Evolutionary conservation across 495 filamentous ascomycete genomes (phyloP).

Genomic region (Neurospora africana): DNA sequence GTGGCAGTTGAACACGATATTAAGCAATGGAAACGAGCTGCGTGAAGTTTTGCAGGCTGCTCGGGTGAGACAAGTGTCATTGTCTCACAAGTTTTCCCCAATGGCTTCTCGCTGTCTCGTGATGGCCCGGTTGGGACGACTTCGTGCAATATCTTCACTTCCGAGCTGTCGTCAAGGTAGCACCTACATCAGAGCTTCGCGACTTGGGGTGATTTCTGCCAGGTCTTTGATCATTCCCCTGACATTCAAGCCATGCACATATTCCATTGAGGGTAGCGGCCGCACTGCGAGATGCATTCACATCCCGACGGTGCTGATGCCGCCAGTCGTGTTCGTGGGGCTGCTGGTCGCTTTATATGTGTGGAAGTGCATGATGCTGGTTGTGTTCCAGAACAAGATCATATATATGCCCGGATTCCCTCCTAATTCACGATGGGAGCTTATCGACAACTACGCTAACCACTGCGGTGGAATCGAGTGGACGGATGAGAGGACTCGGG

Average conservation of each 20-base stretch:
- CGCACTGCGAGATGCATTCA: slow-evolving; percentile 22
- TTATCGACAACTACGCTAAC: slow-evolving; percentile 47
- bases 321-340: slow-evolving; percentile 56
- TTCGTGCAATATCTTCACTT: slow-evolving; percentile 4
- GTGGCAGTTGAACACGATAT: slow-evolving; percentile 22
- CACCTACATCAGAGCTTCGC: slow-evolving; percentile 2
- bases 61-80: slow-evolving; percentile 8
- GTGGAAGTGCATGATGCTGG: slow-evolving; percentile 74
- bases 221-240: neutral
- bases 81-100: neutral
- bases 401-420: slow-evolving; percentile 71
- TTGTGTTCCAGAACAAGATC: slow-evolving; percentile 74
- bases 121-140: slow-evolving; percentile 1
- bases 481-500: slow-evolving; percentile 44
- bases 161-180: neutral
- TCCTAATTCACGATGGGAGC: slow-evolving; percentile 47
- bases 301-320: slow-evolving; percentile 47
- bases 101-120: slow-evolving; percentile 1
- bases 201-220: slow-evolving; percentile 1
- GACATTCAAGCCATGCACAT: neutral
- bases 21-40: slow-evolving; percentile 20
- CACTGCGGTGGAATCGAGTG: slow-evolving; percentile 52
- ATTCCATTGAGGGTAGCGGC: neutral
- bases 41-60: slow-evolving; percentile 9
- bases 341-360: slow-evolving; percentile 58